Conservation (phyloP, 2,329 filamentous ascomycete species). For the Diplodia seriata region DNA sequence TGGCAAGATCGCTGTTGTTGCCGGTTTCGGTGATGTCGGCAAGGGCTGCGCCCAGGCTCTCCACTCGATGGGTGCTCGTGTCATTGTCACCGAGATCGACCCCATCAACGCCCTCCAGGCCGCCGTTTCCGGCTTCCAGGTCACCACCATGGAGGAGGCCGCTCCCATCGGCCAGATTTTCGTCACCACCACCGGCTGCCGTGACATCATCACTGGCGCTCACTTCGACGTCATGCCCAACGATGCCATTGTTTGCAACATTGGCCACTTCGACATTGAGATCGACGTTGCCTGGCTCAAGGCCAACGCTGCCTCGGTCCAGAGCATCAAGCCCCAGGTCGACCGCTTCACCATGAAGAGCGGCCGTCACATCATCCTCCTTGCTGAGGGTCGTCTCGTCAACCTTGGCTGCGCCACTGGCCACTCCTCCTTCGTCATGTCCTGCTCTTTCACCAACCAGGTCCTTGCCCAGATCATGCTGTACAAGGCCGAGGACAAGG, state of each 20-base stretch:
- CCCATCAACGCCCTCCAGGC: slow-evolving; percentile 99
- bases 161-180: slow-evolving; percentile 92
- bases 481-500: slow-evolving; percentile 88
- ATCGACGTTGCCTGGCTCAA: slow-evolving; percentile 99
- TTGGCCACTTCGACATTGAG: slow-evolving; percentile 99
- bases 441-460: slow-evolving; percentile 99
- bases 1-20: slow-evolving; percentile 96
- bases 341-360: slow-evolving; percentile 95
- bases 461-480: slow-evolving; percentile 99
- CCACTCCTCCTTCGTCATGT: slow-evolving; percentile 99
- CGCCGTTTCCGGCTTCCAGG: slow-evolving; percentile 95
- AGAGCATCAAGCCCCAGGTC: slow-evolving; percentile 99
- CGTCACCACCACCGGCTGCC: slow-evolving; percentile 98
- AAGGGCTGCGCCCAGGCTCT: slow-evolving; percentile 98
- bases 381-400: slow-evolving; percentile 97
- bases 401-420: slow-evolving; percentile 99
- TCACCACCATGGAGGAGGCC: slow-evolving; percentile 98
- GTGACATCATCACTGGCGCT: slow-evolving; percentile 89
- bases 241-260: slow-evolving; percentile 99
- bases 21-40: slow-evolving; percentile 98
- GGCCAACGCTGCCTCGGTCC: slow-evolving; percentile 88
- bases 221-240: slow-evolving; percentile 97
- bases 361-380: slow-evolving; percentile 96
- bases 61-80: slow-evolving; percentile 94
- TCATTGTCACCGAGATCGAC: slow-evolving; percentile 95